Base-by-base conservation (phyloP, 768 basidiomycete species). In the Hydnomerulius pinastri region DNA sequence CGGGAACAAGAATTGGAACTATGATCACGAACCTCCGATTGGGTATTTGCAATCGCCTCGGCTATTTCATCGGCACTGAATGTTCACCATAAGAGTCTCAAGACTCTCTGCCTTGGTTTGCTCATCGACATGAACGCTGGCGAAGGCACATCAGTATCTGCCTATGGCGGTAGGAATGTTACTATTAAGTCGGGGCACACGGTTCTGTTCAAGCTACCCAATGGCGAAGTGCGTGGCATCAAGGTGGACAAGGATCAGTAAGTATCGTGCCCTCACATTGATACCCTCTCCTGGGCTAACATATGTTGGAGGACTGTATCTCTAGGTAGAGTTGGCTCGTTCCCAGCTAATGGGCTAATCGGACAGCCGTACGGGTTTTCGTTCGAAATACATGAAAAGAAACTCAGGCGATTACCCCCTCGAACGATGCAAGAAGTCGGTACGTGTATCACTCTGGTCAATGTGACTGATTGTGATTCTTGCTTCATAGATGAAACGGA, bases 311-410 rank as follows among this genome's bases (percentile, higher is more conserved):
- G 93, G 40, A 81, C 74, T 13, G 68, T 93, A 39, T 79, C 81
- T 28, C 73, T 97, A 17, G 94, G 94, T 54, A 91, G 90, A 70
- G 85, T 89, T 53, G 97, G 96, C 10, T 80, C 84, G 4, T 98
- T 99, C 69, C 69, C 79, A 51, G 78, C 85, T 15, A 82, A 83
- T 51, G 84, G 92, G 45, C 78, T 99, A 27, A 75, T 96, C 25
- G 85, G 83, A 21, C 82, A 92, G 51, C 86, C 86, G 2, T 98
- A 89, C 65, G 97, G 96, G 4, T 75, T 94, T 51, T 85, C 90
- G 0, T 93, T 95, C 68, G 93, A 98, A 66, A 87, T 98, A 48
- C 66, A 74, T 15, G 81, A 81, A 60, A 90, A 87, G 62, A 83
- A 78, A 50, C 78, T 93, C 56, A 80, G 72, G 48, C 73, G 82